Evolutionary conservation across 2,329 filamentous ascomycete species (phyloP).

Genomic region (Aspergillus sp.): DNA sequence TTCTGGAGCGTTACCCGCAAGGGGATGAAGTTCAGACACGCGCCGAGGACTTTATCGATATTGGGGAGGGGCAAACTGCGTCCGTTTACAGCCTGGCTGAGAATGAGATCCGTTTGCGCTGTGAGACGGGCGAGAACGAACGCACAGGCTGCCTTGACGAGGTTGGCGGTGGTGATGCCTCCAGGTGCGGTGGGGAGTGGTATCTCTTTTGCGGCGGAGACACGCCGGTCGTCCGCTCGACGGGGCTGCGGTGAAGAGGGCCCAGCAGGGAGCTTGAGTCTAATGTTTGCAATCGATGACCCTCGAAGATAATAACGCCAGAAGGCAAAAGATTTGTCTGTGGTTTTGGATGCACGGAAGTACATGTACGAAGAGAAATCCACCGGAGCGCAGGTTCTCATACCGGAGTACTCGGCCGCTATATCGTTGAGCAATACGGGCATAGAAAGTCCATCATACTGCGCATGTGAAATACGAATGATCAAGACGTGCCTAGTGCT

Average conservation of each 20-base stretch:
- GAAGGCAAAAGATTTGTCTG: too few relatives aligned
- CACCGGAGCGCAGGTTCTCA: background rate
- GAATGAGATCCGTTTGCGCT: background rate
- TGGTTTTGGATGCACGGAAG: too few relatives aligned
- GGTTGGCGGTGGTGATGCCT: background rate
- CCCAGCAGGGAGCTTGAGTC: too few relatives aligned
- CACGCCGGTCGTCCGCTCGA: too few relatives aligned
- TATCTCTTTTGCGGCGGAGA: background rate
- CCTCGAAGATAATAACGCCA: too few relatives aligned
- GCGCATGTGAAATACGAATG: background rate
- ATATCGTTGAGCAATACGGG: background rate
- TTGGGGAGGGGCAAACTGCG: background rate
- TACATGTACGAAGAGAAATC: too few relatives aligned
- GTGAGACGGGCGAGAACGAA: background rate
- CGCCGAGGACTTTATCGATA: background rate
- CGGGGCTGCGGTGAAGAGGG: too few relatives aligned
- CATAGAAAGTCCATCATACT: background rate
- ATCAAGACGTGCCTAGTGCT: background rate
- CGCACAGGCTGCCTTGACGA: background rate
- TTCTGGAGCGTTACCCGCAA: background rate
- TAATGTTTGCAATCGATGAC: too few relatives aligned
- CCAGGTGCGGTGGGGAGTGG: background rate
- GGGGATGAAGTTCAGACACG: background rate
- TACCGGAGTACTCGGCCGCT: background rate
- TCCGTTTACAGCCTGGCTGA: background rate